Evolutionary conservation across 1,284 basidiomycete genomes (phyloP), one percentile per base, ranked within the genome.

Genomic region (Moesziomyces aphidis): DNA sequence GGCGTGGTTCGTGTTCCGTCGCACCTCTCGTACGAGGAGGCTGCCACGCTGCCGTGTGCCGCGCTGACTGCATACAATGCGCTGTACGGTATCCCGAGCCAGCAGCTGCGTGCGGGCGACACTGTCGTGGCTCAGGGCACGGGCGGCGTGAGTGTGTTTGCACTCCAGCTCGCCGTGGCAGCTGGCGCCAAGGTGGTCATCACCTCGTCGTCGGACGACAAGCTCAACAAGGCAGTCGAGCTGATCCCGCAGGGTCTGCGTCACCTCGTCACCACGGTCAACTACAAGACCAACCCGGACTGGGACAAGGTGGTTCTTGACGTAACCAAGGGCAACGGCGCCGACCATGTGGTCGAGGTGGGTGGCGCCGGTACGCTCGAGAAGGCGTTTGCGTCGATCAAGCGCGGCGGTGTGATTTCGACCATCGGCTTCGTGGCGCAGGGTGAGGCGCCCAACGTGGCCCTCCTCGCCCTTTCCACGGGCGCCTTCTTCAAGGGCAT

Each of bases 151-250:
- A 89, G 88, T 3, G 87, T 88, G 87, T 88, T 75, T 88, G 83
- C 26, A 76, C 85, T 86, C 50, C 89, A 90, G 79, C 85, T 91
- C 47, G 89, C 89, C 0, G 84, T 88, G 21, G 89, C 88, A 0
- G 86, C 87, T 0, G 90, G 90, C 15, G 89, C 89, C 3, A 87
- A 82, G 5, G 89, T 89, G 21, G 89, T 91, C 62, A 86, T 87
- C 24, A 90, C 89, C 0, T 90, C 89, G 0, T 90, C 89, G 0
- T 89, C 89, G 0, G 89, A 90, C 68, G 87, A 88, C 39, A 91
- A 91, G 81, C 81, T 86, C 24, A 76, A 83, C 36, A 75, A 78
- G 36, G 85, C 79, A 0, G 46, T 60, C 17, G n/a, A 36, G 9
- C 74, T 85, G 3, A 61, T 85, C 31, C 66, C 71, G 21, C 72